A percentile compares a stretch with the other conserved stretches of the same genome.
These are phyloP conservation scores for Fusarium sp. DNA, from an alignment of 2,329 filamentous ascomycete species.

Conservation along the genomic window DNA sequence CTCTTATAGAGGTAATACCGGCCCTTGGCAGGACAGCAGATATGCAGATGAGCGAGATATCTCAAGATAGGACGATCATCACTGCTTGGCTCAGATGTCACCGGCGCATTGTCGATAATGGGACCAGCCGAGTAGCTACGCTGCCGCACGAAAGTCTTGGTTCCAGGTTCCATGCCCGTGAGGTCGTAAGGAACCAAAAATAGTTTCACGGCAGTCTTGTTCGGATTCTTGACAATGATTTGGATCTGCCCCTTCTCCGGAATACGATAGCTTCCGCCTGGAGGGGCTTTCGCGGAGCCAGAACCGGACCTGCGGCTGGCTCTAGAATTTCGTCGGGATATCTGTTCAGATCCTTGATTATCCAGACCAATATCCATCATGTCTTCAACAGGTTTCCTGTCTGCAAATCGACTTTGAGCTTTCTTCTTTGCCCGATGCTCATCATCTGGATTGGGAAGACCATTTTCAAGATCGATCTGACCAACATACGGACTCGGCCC, in stretches of 20 bases:
- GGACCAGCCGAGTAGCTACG: slow-evolving; percentile 91
- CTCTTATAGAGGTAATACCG: slow-evolving; percentile 92
- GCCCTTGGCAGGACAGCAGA: slow-evolving; percentile 86
- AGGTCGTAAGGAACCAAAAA: slow-evolving; percentile 96
- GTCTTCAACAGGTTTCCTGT: slow-evolving; percentile 51
- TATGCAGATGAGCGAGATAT: slow-evolving; percentile 92
- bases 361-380: slow-evolving; percentile 38
- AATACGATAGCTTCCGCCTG: slow-evolving; percentile 92
- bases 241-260: slow-evolving; percentile 94
- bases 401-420: slow-evolving; percentile 59
- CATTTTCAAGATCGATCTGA: slow-evolving; percentile 89
- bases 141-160: slow-evolving; percentile 96
- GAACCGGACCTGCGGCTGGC: slow-evolving; percentile 69
- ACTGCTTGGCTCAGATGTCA: slow-evolving; percentile 42
- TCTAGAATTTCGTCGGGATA: slow-evolving; percentile 51
- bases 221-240: slow-evolving; percentile 97
- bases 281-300: slow-evolving; percentile 68
- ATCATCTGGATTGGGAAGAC: slow-evolving; percentile 68
- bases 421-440: slow-evolving; percentile 63
- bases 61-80: slow-evolving; percentile 78
- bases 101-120: slow-evolving; percentile 76
- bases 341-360: slow-evolving; percentile 27
- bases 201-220: slow-evolving; percentile 97
- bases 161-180: slow-evolving; percentile 89
- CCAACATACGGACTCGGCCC: slow-evolving; percentile 97